Conservation (phyloP, 306 rosid genomes). For the Comarum palustre region DNA sequence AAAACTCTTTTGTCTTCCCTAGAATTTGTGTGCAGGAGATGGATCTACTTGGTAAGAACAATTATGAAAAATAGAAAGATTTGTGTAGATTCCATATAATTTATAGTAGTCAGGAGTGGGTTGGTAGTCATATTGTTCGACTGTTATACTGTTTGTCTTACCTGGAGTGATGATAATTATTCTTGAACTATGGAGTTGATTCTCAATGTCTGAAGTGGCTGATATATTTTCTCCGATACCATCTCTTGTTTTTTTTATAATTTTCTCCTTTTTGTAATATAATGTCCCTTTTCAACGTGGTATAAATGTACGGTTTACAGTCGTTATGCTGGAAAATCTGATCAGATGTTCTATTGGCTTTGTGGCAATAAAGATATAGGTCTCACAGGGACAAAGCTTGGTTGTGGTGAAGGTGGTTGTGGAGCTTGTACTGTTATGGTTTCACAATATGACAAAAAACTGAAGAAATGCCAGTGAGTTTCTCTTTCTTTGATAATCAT, state of each 20-base stretch:
- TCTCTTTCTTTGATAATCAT: constrained; percentile 17
- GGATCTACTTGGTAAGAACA: not conserved
- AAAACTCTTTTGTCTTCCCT: not conserved
- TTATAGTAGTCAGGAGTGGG: not conserved
- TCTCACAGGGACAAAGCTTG: constrained; percentile 89
- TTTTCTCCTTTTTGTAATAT: not conserved
- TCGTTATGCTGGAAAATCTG: not conserved
- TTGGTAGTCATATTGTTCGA: not conserved
- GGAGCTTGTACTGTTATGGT: constrained; percentile 99
- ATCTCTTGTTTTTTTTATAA: not conserved
- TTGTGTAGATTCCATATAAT: not conserved
- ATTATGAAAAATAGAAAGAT: not conserved
- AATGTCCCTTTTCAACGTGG: too few species aligned
- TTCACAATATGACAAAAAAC: constrained; percentile 53
- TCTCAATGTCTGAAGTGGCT: not conserved
- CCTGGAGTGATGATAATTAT: not conserved
- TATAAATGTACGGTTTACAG: not conserved
- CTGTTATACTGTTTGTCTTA: not conserved
- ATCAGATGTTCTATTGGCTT: not conserved
- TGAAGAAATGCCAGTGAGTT: constrained; percentile 69
- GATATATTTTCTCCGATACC: not conserved
- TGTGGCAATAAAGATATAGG: constrained; percentile 47
- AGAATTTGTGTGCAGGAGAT: not conserved
- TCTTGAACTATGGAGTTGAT: not conserved
- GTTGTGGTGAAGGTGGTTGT: constrained; percentile 99